Conservation (phyloP, 2,329 filamentous ascomycete genomes). For the Arthrobotrys pseudoclavata region DNA sequence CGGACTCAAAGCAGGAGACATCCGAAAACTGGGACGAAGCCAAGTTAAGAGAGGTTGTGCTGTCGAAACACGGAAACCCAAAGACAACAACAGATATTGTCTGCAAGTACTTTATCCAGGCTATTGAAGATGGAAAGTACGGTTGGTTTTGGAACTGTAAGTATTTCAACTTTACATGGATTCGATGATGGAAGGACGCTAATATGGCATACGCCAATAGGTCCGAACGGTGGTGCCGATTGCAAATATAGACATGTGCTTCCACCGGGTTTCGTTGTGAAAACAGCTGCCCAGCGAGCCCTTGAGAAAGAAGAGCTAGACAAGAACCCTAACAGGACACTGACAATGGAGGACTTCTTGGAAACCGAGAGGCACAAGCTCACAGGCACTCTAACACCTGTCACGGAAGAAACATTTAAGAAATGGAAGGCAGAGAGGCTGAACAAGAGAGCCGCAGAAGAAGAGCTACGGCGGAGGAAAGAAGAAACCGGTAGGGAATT, state of each 20-base stretch:
- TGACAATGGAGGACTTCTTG: slow-evolving; percentile 96
- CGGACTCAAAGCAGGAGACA: slow-evolving; percentile 85
- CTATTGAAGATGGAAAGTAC: slow-evolving; percentile 98
- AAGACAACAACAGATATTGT: slow-evolving; percentile 97
- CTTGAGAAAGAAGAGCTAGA: slow-evolving; percentile 96
- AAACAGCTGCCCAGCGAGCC: slow-evolving; percentile 96
- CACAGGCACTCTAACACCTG: slow-evolving; percentile 89
- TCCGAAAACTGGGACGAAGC: slow-evolving; percentile 99
- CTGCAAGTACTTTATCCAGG: slow-evolving; percentile 98
- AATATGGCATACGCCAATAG: slow-evolving; percentile 33
- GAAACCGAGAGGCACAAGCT: slow-evolving; percentile 97
- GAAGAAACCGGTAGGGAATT: slow-evolving; percentile 94
- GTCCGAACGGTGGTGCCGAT: slow-evolving; percentile 91
- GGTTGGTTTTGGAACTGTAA: slow-evolving; percentile 97
- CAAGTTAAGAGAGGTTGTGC: slow-evolving; percentile 87
- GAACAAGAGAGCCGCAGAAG: slow-evolving; percentile 95
- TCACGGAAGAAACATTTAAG: slow-evolving; percentile 90
- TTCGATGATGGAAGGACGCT: not conserved
- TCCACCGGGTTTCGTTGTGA: slow-evolving; percentile 95
- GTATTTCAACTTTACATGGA: slow-evolving; percentile 3
- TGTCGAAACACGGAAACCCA: slow-evolving; percentile 98
- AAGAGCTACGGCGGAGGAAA: slow-evolving; percentile 89
- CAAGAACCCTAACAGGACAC: slow-evolving; percentile 92
- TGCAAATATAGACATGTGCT: slow-evolving; percentile 99
- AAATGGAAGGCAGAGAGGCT: slow-evolving; percentile 97